phyloP scores from a whole-genome alignment of 306 rosid species.

The Trichosanthes cucumerina region DNA sequence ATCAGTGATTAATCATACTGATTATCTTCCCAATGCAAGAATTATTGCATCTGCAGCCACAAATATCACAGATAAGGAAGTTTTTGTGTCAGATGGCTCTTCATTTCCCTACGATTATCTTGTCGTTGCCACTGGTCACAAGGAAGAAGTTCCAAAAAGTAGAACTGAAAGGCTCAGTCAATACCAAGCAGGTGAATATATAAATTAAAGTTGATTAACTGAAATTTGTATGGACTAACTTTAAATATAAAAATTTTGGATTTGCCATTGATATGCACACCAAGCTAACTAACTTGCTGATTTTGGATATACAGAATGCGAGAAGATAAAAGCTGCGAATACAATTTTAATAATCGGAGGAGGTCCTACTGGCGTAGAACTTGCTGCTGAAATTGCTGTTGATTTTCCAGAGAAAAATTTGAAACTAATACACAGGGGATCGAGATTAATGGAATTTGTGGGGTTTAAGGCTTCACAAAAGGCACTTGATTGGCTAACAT shows the following conservation, averaged over 20 bases:
- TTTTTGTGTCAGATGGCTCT: conserved; percentile 22
- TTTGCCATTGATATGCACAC: no score
- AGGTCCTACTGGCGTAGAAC: conserved; percentile 40
- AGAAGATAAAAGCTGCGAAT: conserved; percentile 22
- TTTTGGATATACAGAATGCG: conserved; percentile 16
- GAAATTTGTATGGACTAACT: no score
- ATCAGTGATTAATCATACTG: conserved; percentile 23
- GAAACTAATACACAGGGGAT: conserved; percentile 26
- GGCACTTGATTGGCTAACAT: conserved; percentile 29
- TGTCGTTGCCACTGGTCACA: conserved; percentile 40
- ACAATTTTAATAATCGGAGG: conserved; percentile 31
- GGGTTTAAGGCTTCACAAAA: conserved; percentile 31
- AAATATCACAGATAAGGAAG: conserved; percentile 24
- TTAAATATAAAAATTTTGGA: no score
- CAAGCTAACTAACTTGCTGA: neutral
- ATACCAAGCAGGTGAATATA: conserved; percentile 29
- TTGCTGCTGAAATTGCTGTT: conserved; percentile 28
- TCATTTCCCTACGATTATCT: conserved; percentile 34
- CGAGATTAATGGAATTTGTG: conserved; percentile 29
- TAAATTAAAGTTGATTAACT: neutral
- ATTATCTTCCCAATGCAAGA: conserved; percentile 26
- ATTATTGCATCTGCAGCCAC: conserved; percentile 23
- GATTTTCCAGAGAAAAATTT: conserved; percentile 29
- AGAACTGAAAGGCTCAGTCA: conserved; percentile 29
- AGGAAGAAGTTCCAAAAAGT: conserved; percentile 23